Evolutionary conservation across 352 stramenopile genomes (phyloP).

Genomic region (Phytophthora pseudosyringae): DNA sequence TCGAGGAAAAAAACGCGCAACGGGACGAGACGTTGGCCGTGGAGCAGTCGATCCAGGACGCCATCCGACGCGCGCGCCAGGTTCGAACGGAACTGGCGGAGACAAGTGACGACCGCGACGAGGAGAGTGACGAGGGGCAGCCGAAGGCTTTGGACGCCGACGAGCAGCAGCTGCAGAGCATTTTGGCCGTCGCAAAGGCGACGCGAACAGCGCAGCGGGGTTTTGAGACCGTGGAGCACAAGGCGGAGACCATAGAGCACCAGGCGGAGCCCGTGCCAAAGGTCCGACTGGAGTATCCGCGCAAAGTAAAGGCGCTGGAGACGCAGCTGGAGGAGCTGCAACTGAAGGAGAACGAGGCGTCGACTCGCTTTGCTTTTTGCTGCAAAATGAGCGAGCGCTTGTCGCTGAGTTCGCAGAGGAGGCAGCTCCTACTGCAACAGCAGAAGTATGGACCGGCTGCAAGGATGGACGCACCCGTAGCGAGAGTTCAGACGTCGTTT

Average conservation of each 20-base stretch:
- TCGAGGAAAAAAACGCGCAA: slow-evolving; percentile 14
- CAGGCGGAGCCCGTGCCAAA: background rate
- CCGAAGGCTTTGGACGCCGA: background rate
- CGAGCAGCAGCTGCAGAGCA: slow-evolving; percentile 19
- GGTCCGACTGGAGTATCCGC: slow-evolving; percentile 53
- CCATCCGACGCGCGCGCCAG: slow-evolving; percentile 51
- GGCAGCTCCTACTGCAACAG: slow-evolving; percentile 15
- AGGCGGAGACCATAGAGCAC: too few species aligned
- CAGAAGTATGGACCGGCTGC: slow-evolving; percentile 7
- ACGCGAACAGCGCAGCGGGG: slow-evolving; percentile 14
- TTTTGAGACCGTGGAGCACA: background rate
- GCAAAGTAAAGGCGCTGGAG: slow-evolving; percentile 52
- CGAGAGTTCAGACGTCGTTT: slow-evolving; percentile 44
- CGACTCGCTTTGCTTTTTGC: slow-evolving; percentile 55
- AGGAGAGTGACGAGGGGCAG: slow-evolving; percentile 18
- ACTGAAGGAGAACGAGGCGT: slow-evolving; percentile 37
- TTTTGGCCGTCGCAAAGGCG: slow-evolving; percentile 44
- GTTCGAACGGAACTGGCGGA: slow-evolving; percentile 29
- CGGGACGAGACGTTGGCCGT: slow-evolving; percentile 31
- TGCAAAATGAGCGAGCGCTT: slow-evolving; percentile 62
- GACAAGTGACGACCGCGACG: background rate
- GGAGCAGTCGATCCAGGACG: slow-evolving; percentile 51
- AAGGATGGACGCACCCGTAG: slow-evolving; percentile 9
- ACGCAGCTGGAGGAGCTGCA: slow-evolving; percentile 42
- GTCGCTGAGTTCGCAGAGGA: slow-evolving; percentile 30